Evolutionary conservation across 2,329 filamentous ascomycete genomes (phyloP).

Genomic region (Alternaria rosae): DNA sequence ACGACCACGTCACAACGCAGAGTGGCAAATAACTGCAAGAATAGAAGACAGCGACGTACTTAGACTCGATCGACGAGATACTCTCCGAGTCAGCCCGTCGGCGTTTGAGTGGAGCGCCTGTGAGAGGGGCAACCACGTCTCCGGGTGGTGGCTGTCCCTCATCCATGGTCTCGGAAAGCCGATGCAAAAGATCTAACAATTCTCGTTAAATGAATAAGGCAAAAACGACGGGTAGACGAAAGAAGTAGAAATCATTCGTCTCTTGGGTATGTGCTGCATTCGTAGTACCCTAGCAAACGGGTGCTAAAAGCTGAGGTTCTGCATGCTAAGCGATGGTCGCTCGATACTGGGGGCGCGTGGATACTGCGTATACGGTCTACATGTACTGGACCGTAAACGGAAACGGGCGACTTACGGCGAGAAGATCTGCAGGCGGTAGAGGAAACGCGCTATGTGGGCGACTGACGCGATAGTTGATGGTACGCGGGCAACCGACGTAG

Average conservation of each 20-base stretch:
- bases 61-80: slow-evolving; percentile 43
- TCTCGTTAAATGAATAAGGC: slow-evolving; percentile 24
- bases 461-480: slow-evolving; percentile 4
- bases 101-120: slow-evolving; percentile 44
- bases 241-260: slow-evolving; percentile 3
- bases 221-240: slow-evolving; percentile 18
- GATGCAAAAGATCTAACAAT: slow-evolving; percentile 22
- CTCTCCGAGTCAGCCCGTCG: slow-evolving; percentile 41
- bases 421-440: slow-evolving; percentile 9
- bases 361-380: slow-evolving; percentile 25
- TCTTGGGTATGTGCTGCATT: slow-evolving; percentile 11
- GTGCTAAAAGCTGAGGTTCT: slow-evolving; percentile 28
- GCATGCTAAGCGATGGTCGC: slow-evolving; percentile 27
- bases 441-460: not conserved
- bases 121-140: slow-evolving; percentile 45
- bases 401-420: slow-evolving; percentile 11
- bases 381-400: slow-evolving; percentile 18
- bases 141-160: slow-evolving; percentile 49
- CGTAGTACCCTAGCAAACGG: slow-evolving; percentile 10
- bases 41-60: slow-evolving; percentile 36
- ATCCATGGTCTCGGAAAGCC: slow-evolving; percentile 47
- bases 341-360: slow-evolving; percentile 30
- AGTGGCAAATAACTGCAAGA: not conserved
- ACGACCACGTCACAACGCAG: not conserved
- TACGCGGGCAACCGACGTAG: not conserved